phyloP scores from a whole-genome alignment of 1,139 yeast species.

The Eremothecium cymbalariae region DNA sequence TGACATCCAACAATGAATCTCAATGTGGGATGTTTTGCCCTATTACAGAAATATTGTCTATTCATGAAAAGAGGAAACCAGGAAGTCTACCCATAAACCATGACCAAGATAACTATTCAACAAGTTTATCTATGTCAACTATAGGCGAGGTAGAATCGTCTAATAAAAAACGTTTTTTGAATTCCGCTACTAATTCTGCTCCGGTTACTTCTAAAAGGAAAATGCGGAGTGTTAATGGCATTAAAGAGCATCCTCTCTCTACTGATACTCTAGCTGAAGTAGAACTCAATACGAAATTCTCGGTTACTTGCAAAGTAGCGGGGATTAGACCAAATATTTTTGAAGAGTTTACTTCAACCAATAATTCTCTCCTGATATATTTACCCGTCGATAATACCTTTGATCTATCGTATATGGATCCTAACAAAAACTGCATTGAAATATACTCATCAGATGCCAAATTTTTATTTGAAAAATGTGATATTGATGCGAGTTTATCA shows the following conservation, averaged over 20 bases:
- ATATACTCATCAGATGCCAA: slow-evolving; percentile 1
- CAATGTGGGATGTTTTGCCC: too few relatives aligned
- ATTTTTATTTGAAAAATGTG: not conserved
- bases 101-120: too few relatives aligned
- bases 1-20: too few relatives aligned
- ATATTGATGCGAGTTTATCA: not conserved
- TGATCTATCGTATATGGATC: not conserved
- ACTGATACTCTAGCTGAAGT: not conserved
- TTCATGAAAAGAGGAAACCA: too few relatives aligned
- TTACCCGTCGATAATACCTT: not conserved
- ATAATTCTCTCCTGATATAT: not conserved
- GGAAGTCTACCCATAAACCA: too few relatives aligned
- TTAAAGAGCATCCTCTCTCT: too few relatives aligned
- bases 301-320: not conserved
- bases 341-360: not conserved
- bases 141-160: too few relatives aligned
- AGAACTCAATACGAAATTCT: not conserved
- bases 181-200: not conserved
- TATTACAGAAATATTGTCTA: too few relatives aligned
- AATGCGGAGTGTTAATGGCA: not conserved
- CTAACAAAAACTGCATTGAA: slow-evolving; percentile 15
- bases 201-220: not conserved
- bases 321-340: not conserved
- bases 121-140: too few relatives aligned
- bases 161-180: not conserved